Evolutionary conservation across 148 eudicot genomes (phyloP), one percentile per base, ranked within the genome.

Genomic region (Cornus controversa): DNA sequence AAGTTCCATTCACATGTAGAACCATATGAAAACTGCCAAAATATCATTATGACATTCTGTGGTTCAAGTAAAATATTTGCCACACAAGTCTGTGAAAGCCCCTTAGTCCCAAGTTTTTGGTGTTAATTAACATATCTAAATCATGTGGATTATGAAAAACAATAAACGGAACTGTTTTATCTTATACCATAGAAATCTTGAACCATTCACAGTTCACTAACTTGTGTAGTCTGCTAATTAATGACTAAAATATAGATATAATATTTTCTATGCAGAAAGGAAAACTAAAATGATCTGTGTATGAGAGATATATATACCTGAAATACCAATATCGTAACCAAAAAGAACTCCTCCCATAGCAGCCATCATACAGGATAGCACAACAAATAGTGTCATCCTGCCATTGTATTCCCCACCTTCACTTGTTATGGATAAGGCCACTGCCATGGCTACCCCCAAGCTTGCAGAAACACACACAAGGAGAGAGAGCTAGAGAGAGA

Each of bases 261-360:
- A 5, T 50, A 13, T 16, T 15, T 4, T 50, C 2, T 31, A 50
- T 16, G 15, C 57, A 11, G 50, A 45, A 16, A 13, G 20, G 57
- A 2, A 50, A 13, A 11, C 18, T 11, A 50, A 50, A 50, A 11
- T 50, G 57, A 50, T 4, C 20, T 50, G 20, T 15, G 45, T 6
- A 40, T 40, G 45, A 40, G 45, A 40, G 2, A 36, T 36, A 36
- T 40, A 40, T 40, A 34, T 18, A 80, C 84, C 84, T 64, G 84
- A 70, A 25, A 81, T 75, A 65, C 84, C 84, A 34, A 40, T 76
- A 53, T 81, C 84, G 64, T 81, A 81, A 42, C 84, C 83, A 65
- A 80, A 80, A 65, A 80, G 29, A 27, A 75, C 28, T 5, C 84
- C 84, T 71, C 84, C 84, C 42, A 50, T 76, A 16, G 72, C 63